phyloP scores from a whole-genome alignment of 306 rosid species.

The Begonia fuchsioides region DNA sequence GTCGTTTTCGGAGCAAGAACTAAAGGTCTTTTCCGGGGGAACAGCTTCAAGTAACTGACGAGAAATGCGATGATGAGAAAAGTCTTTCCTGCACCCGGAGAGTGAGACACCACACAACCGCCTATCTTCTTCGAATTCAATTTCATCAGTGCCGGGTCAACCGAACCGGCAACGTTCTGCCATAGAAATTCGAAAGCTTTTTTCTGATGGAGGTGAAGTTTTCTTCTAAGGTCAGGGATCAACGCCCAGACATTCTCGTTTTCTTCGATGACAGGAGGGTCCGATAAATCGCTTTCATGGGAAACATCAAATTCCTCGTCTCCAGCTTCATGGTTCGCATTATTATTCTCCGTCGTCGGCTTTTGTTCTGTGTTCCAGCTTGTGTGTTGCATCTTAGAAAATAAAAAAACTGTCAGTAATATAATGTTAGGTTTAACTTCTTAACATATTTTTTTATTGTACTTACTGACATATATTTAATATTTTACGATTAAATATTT shows the following conservation, averaged over 20 bases:
- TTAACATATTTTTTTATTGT: too few relatives aligned
- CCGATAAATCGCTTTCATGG: slow-evolving; percentile 14
- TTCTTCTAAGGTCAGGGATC: slow-evolving; percentile 26
- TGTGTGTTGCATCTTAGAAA: slow-evolving; percentile 37
- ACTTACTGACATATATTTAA: too few relatives aligned
- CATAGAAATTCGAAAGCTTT: slow-evolving; percentile 88
- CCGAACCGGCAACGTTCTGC: slow-evolving; percentile 64
- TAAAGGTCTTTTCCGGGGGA: slow-evolving; percentile 64
- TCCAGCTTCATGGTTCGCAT: slow-evolving; percentile 21
- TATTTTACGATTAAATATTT: too few relatives aligned
- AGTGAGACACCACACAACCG: slow-evolving; percentile 86
- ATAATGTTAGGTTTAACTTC: too few relatives aligned
- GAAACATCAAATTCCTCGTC: slow-evolving; percentile 28
- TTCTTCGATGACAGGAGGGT: slow-evolving; percentile 31
- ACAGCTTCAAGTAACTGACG: slow-evolving; percentile 58
- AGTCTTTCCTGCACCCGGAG: slow-evolving; percentile 93
- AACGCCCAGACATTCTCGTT: slow-evolving; percentile 63
- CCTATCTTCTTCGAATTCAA: slow-evolving; percentile 36
- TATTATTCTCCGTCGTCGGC: slow-evolving; percentile 21
- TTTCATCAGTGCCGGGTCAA: slow-evolving; percentile 37
- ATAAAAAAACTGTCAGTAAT: slow-evolving; percentile 14
- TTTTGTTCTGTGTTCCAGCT: slow-evolving; percentile 40
- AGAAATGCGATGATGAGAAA: slow-evolving; percentile 71
- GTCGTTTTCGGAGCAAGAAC: slow-evolving; percentile 85
- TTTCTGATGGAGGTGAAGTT: slow-evolving; percentile 60